Percentiles rank a stretch among this genome's conserved stretches.
phyloP scores from a whole-genome alignment of 2,329 filamentous ascomycete genomes.

The Fusarium vanettenii region DNA sequence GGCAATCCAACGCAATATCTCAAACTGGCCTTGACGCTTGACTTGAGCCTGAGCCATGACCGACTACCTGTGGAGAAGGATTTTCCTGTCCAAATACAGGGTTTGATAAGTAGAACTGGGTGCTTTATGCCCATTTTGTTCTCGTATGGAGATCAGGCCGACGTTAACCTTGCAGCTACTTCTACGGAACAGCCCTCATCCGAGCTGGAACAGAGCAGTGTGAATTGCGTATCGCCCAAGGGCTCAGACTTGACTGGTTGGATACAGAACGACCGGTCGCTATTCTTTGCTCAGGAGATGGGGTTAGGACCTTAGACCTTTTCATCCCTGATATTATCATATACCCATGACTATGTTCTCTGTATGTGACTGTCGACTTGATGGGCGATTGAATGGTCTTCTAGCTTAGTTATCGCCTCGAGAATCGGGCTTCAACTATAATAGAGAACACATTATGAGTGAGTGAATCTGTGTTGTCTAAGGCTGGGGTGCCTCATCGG shows the following conservation, averaged over 20 bases:
- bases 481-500: too few species aligned
- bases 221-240: not conserved
- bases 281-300: conserved; percentile 17
- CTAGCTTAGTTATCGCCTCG: too few species aligned
- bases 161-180: not conserved
- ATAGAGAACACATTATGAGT: too few species aligned
- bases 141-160: not conserved
- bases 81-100: not conserved
- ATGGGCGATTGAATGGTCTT: too few species aligned
- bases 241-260: conserved; percentile 3
- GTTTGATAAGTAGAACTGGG: not conserved
- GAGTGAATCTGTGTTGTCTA: too few species aligned
- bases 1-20: conserved; percentile 3
- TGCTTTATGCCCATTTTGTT: conserved; percentile 14
- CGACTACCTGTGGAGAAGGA: conserved; percentile 7
- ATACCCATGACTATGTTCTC: too few species aligned
- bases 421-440: too few species aligned
- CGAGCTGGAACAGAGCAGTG: not conserved
- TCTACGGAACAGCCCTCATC: not conserved
- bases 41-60: conserved; percentile 15
- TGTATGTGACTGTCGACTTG: too few species aligned
- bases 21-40: not conserved
- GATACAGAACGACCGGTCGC: conserved; percentile 15
- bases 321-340: too few species aligned
- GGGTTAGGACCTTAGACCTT: not conserved